phyloP scores from a whole-genome alignment of 2,329 filamentous ascomycete genomes.

The Torrubiella hemipterigena region DNA sequence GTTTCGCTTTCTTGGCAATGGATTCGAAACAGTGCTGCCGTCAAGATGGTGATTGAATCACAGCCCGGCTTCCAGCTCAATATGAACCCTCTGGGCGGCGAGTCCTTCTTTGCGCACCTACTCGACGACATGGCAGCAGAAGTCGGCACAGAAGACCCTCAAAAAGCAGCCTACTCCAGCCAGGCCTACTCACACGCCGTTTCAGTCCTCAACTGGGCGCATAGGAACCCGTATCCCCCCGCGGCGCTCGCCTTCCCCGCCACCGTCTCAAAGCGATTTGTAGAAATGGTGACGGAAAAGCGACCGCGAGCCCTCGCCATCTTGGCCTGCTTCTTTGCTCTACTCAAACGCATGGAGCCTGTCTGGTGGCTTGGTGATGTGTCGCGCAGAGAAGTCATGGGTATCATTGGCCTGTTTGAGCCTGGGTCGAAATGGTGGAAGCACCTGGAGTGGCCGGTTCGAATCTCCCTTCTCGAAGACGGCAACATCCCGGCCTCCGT shows the following conservation, averaged over 20 bases:
- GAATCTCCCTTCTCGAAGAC: conserved; percentile 43
- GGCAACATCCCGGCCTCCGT: conserved; percentile 40
- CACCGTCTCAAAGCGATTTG: conserved; percentile 48
- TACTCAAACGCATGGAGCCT: conserved; percentile 48
- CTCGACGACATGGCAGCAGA: conserved; percentile 47
- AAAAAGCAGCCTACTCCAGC: conserved; percentile 17
- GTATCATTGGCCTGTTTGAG: conserved; percentile 47
- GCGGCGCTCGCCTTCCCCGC: conserved; percentile 52
- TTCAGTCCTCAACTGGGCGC: conserved; percentile 55
- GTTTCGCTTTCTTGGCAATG: conserved; percentile 53
- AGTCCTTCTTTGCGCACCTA: conserved; percentile 49
- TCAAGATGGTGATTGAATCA: conserved; percentile 50
- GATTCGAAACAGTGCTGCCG: conserved; percentile 44
- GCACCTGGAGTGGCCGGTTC: conserved; percentile 48
- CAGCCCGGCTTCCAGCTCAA: conserved; percentile 51
- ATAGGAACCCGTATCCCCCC: conserved; percentile 45
- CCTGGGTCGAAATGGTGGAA: conserved; percentile 48
- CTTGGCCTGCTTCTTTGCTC: conserved; percentile 54
- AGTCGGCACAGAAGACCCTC: conserved; percentile 23
- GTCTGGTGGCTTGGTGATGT: conserved; percentile 63
- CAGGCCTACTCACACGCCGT: conserved; percentile 53
- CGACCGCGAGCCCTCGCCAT: conserved; percentile 51
- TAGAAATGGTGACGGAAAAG: conserved; percentile 45
- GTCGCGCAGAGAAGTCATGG: conserved; percentile 51
- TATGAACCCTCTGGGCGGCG: conserved; percentile 34